Percentiles rank a stretch among this genome's conserved stretches.
These are phyloP conservation scores for Halophytophthora batemanensis DNA, from an alignment of 352 stramenopile genomes.

Conservation along the genomic window DNA sequence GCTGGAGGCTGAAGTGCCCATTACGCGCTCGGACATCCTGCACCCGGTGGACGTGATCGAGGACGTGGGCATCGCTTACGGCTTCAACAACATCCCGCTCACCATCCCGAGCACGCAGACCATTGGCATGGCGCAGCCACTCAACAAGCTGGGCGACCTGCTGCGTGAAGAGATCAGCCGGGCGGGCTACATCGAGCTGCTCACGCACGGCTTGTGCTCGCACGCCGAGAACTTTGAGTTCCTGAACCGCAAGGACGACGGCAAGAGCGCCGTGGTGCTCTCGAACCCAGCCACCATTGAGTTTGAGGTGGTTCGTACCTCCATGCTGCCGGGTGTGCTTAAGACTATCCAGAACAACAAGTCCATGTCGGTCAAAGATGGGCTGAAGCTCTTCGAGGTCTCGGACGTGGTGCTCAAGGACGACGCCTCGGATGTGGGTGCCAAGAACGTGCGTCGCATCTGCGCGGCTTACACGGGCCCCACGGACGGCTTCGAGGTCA, in stretches of 20 bases:
- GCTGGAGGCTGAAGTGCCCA: constrained; percentile 94
- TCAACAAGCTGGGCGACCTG: constrained; percentile 98
- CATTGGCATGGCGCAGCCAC: constrained; percentile 93
- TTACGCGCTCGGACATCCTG: constrained; percentile 97
- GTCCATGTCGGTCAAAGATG: constrained; percentile 93
- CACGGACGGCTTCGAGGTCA: constrained; percentile 98
- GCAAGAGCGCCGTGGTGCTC: constrained; percentile 90
- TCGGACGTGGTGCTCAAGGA: constrained; percentile 98
- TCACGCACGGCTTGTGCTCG: constrained; percentile 97
- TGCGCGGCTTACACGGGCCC: constrained; percentile 96
- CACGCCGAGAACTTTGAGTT: constrained; percentile 98
- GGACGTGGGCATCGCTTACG: constrained; percentile 99
- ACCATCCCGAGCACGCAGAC: constrained; percentile 94
- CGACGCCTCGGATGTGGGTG: constrained; percentile 90
- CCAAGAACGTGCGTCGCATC: constrained; percentile 94
- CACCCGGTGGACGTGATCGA: constrained; percentile 99
- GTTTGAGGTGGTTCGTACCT: constrained; percentile 99
- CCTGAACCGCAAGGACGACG: constrained; percentile 83
- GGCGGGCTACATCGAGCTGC: constrained; percentile 97
- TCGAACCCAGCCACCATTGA: constrained; percentile 99
- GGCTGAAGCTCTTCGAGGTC: constrained; percentile 99
- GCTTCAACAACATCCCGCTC: constrained; percentile 99
- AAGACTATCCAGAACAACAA: constrained; percentile 99
- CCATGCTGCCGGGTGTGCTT: constrained; percentile 96
- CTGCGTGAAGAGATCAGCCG: constrained; percentile 97